Base-by-base conservation (phyloP, 2,329 filamentous ascomycete species). In the Arthrobotrys pseudoclavata region DNA sequence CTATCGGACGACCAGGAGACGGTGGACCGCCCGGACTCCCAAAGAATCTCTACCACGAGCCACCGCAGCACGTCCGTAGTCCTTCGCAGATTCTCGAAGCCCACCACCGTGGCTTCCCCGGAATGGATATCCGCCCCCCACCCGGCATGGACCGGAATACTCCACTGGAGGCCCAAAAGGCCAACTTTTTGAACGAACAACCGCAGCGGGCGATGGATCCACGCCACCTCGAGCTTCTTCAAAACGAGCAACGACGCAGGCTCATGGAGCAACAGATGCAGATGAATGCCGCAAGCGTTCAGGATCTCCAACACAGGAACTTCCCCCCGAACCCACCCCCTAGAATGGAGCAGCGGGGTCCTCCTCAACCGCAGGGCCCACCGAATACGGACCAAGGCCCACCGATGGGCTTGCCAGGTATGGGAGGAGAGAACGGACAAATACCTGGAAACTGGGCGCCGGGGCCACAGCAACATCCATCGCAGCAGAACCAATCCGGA, bases 71-170 rank as follows among this genome's bases (percentile, higher is more conserved):
- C 50, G 74, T 77, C 13, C 67, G 74, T 7, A 77, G 74, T 31
- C 74, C 74, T 1, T 77, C 74, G 22, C 74, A 77, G 24, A 77
- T 77, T 15, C 45, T 77, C 29, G 74, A 77, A n/a, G 40, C 61
- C 13, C 74, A 77, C 47, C 74, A 77, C 15, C 67, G 74, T 24
- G 74, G 61, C 1, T 77, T 71, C 20, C 67, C 74, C 2, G 67
- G 67, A n/a, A 77, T 77, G 74, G 74, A 77, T 31, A 67, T 77
- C 18, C 74, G 74, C 12, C 74, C 74, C 0, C 74, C 74, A 34
- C 74, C 74, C 7, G 74, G 74, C n/a, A 77, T 77, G 31, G 74
- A 77, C 18, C 50, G 74, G 26, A 77, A 40, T 22, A 52, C 61
- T 13, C 74, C 55, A 40, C 13, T 77, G 9, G 74, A 77, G 7